Percentiles rank a stretch among this genome's conserved stretches.
These are phyloP conservation scores for Colletotrichum sp. DNA, from an alignment of 2,329 filamentous ascomycete species.

Conservation along the genomic window DNA sequence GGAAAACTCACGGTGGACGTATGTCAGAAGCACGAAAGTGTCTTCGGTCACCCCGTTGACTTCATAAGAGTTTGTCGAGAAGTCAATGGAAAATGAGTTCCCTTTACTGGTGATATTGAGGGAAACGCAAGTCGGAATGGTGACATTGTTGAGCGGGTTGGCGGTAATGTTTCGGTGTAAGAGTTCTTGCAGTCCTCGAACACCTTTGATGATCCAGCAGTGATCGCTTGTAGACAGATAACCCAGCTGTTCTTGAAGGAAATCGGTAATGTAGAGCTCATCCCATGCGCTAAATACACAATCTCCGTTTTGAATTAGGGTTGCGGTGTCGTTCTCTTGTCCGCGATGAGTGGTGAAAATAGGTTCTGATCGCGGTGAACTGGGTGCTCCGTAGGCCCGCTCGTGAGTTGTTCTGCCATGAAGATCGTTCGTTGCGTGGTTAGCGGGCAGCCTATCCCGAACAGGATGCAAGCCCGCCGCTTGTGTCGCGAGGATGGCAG, in stretches of 20 bases:
- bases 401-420: background rate
- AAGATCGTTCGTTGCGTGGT: background rate
- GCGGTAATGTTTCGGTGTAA: constrained; percentile 4
- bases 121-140: background rate
- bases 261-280: constrained; percentile 11
- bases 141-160: constrained; percentile 9
- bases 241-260: constrained; percentile 5
- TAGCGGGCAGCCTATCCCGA: background rate
- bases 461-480: background rate
- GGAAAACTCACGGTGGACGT: background rate
- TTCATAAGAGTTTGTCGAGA: background rate
- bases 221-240: background rate
- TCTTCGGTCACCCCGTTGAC: background rate
- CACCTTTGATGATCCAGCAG: constrained; percentile 16
- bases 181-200: background rate
- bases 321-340: background rate
- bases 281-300: background rate
- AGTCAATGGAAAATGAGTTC: constrained; percentile 13
- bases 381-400: background rate
- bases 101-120: constrained; percentile 1
- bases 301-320: background rate
- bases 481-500: background rate
- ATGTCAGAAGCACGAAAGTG: background rate
- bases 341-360: background rate
- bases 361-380: background rate